Percentiles rank a stretch among this genome's conserved stretches.
These are phyloP conservation scores for Nigrospora sphaerica DNA, from an alignment of 2,329 filamentous ascomycete genomes.

Conservation along the genomic window DNA sequence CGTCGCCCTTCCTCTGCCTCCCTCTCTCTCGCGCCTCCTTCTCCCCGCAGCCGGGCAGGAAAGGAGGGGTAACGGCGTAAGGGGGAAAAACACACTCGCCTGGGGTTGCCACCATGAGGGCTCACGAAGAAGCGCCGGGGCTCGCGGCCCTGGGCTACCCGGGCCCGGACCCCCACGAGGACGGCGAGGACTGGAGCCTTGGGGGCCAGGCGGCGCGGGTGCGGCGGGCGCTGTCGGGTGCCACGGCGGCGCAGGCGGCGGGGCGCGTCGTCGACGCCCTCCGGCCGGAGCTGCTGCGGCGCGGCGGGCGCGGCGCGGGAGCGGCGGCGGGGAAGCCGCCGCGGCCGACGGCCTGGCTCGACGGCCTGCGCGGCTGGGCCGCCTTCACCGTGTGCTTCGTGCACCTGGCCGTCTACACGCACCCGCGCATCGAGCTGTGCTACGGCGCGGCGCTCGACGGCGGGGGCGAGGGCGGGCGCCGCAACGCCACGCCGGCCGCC, in stretches of 20 bases:
- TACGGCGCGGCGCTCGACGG: not conserved
- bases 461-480: not conserved
- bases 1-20: no score
- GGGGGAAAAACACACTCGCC: no score
- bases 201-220: not conserved
- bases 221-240: not conserved
- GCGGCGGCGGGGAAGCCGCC: not conserved
- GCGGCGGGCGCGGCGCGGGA: not conserved
- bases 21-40: no score
- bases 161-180: not conserved
- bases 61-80: no score
- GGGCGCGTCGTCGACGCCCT: not conserved
- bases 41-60: no score
- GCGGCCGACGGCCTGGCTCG: not conserved
- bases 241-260: not conserved
- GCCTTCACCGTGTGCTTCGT: not conserved
- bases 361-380: constrained; percentile 1
- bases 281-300: not conserved
- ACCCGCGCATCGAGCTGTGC: constrained; percentile 1
- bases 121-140: not conserved
- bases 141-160: not conserved
- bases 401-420: not conserved
- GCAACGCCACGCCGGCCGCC: not conserved
- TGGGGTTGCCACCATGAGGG: not conserved
- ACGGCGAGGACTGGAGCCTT: not conserved